A percentile compares a stretch with the other conserved stretches of the same genome.
phyloP scores from a whole-genome alignment of 108 stramenopile genomes.

The Hondaea fermentalgiana region DNA sequence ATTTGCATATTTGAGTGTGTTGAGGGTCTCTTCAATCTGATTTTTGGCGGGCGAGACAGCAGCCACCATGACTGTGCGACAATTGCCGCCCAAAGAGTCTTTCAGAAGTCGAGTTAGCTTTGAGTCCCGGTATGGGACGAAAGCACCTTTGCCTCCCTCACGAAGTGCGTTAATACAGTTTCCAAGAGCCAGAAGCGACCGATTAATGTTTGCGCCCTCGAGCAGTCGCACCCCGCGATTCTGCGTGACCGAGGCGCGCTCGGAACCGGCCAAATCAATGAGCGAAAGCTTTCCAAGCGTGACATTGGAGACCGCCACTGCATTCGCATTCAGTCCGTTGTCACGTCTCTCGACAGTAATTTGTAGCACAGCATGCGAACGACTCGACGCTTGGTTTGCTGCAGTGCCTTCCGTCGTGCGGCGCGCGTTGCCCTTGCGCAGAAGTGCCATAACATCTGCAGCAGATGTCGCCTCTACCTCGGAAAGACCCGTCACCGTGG shows the following conservation, averaged over 20 bases:
- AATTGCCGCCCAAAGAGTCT: conserved; percentile 66
- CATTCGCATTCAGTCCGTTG: conserved; percentile 36
- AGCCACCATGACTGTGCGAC: conserved; percentile 92
- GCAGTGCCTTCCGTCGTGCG: conserved; percentile 49
- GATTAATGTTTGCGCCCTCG: conserved; percentile 94
- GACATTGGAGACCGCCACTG: conserved; percentile 36
- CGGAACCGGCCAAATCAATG: conserved; percentile 59
- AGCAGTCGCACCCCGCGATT: conserved; percentile 68
- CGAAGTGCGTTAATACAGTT: conserved; percentile 92
- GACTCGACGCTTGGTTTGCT: conserved; percentile 46
- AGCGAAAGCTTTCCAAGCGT: conserved; percentile 51
- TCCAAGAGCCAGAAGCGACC: conserved; percentile 83
- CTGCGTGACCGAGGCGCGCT: conserved; percentile 53
- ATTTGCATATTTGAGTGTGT: conserved; percentile 88
- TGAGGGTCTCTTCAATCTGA: conserved; percentile 80
- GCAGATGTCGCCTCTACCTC: conserved; percentile 37
- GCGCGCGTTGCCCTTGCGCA: conserved; percentile 44
- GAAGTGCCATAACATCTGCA: conserved; percentile 45
- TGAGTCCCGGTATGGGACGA: conserved; percentile 90
- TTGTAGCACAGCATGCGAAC: conserved; percentile 60
- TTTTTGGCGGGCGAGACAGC: conserved; percentile 68
- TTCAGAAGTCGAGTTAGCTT: conserved; percentile 75
- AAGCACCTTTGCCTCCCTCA: conserved; percentile 56
- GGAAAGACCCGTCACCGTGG: conserved; percentile 44
- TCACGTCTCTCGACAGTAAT: conserved; percentile 30